A percentile compares a stretch with the other conserved stretches of the same genome.
These are phyloP conservation scores for Phytophthora citrophthora DNA, from an alignment of 352 stramenopile species.

Conservation along the genomic window DNA sequence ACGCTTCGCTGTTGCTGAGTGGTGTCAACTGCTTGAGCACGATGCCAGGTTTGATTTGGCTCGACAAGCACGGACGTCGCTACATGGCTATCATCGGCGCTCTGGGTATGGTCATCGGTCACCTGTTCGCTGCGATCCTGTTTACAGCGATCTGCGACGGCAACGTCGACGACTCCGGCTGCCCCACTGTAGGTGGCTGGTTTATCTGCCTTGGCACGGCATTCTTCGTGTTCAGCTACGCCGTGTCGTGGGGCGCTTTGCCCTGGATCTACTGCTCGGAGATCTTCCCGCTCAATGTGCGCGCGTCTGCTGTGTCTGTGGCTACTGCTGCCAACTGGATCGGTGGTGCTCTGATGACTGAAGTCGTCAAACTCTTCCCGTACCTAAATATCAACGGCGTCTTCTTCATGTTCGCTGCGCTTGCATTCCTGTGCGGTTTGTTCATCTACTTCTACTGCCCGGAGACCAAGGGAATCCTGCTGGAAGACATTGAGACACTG, in stretches of 20 bases:
- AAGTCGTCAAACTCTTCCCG: slow-evolving; percentile 36
- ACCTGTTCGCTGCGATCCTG: slow-evolving; percentile 43
- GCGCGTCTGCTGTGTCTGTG: slow-evolving; percentile 49
- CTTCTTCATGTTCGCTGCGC: slow-evolving; percentile 33
- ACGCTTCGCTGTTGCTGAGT: slow-evolving; percentile 32
- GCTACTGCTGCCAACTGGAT: slow-evolving; percentile 50
- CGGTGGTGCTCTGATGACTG: slow-evolving; percentile 46
- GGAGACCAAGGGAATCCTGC: slow-evolving; percentile 35
- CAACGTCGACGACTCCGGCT: slow-evolving; percentile 34
- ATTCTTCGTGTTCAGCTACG: slow-evolving; percentile 49
- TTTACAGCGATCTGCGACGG: slow-evolving; percentile 42
- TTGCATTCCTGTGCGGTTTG: slow-evolving; percentile 10
- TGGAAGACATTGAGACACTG: slow-evolving; percentile 36
- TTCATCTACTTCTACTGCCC: slow-evolving; percentile 38
- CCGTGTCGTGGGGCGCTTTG: slow-evolving; percentile 38
- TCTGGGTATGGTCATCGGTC: slow-evolving; percentile 44
- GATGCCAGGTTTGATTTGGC: slow-evolving; percentile 36
- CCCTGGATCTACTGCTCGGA: slow-evolving; percentile 65
- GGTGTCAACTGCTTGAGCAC: slow-evolving; percentile 43
- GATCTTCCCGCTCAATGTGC: slow-evolving; percentile 57
- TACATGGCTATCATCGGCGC: slow-evolving; percentile 42
- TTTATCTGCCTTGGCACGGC: slow-evolving; percentile 45
- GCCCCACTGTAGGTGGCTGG: slow-evolving; percentile 40
- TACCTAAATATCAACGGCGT: slow-evolving; percentile 37
- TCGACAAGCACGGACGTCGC: slow-evolving; percentile 43